Base-by-base conservation (phyloP, 1,139 yeast species). In the Arxiozyma telluris region DNA sequence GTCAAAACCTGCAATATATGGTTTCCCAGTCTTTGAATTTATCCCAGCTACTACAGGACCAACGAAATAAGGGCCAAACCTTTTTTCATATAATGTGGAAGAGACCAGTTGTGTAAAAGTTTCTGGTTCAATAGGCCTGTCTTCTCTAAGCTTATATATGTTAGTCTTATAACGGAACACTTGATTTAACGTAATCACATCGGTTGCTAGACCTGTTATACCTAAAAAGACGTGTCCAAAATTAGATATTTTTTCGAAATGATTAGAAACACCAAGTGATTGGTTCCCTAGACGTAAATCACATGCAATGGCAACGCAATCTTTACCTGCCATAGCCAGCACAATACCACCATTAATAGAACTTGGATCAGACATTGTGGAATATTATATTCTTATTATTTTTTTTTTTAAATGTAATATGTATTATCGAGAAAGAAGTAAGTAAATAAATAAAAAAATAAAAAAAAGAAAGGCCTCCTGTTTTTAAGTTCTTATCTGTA, bases 291-390 rank as follows among this genome's bases (percentile, higher is more conserved):
- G 77, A 66, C 98, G 83, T 66, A 93, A 76, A 73, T 94, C 99
- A 65, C 94, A 84, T 18, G 98, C 99, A 65, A 94, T 91, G 49
- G 98, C 98, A 57, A 94, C 90, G 75, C 99, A 94, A 64, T 90
- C 97, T 69, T 94, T 91, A 63, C 99, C 99, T 27, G 86, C 85
- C 99, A 94, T 94, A 61, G 98, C 98, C 45, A 94, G 96, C 57
- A 96, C 96, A 57, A 96, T 80, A 73, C 99, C 98, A 72, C 96
- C 82, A 57, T 78, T 78, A 57, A 77, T 71, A 44, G 81, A 76
- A 64, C 81, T 77, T 64, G 82, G 82, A 66, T 78, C 81, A 41
- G 80, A 76, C 81, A 77, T 77, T 45, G 15, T 34, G 39, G 39
- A 34, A 34, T 34, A 15, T 34, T 34, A 34, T 34, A 15, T 34